Percentiles rank a stretch among this genome's conserved stretches.
phyloP scores from a whole-genome alignment of 1,284 basidiomycete species.

The Mycosarcoma mackinlayi region DNA sequence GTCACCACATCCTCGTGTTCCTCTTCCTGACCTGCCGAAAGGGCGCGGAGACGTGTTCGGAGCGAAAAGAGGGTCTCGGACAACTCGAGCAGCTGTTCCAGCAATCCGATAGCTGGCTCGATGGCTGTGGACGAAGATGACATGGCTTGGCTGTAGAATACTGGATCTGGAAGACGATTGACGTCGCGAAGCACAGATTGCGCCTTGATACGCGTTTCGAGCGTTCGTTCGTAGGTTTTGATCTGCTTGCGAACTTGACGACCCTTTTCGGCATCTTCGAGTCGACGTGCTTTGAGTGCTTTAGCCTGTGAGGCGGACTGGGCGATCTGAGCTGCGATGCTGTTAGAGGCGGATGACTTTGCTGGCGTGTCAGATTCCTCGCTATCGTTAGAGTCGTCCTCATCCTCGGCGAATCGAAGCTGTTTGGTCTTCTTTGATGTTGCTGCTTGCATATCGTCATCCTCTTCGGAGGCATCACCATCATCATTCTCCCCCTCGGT shows the following conservation, averaged over 20 bases:
- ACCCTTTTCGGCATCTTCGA: constrained; percentile 61
- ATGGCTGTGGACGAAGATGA: constrained; percentile 4
- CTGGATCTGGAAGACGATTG: constrained; percentile 36
- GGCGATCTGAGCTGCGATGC: constrained; percentile 46
- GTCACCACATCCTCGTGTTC: background rate
- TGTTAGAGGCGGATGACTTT: constrained; percentile 20
- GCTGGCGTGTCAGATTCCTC: constrained; percentile 7
- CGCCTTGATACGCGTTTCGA: constrained; percentile 59
- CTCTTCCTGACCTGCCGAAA: constrained; percentile 8
- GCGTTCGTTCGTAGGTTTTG: constrained; percentile 54
- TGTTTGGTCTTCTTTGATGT: constrained; percentile 19
- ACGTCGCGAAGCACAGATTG: constrained; percentile 50
- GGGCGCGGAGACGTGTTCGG: constrained; percentile 11
- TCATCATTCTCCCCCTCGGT: constrained; percentile 18
- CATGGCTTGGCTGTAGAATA: constrained; percentile 12
- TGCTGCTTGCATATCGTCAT: constrained; percentile 10
- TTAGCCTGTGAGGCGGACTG: constrained; percentile 45
- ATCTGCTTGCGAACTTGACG: constrained; percentile 58
- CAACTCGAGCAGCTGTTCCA: constrained; percentile 39
- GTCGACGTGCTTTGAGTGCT: constrained; percentile 43
- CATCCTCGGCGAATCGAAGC: constrained; percentile 28
- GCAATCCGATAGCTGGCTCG: constrained; percentile 16
- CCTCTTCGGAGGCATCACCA: constrained; percentile 10
- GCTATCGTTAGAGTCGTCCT: constrained; percentile 3
- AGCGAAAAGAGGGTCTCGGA: constrained; percentile 43